phyloP scores from a whole-genome alignment of 2,329 filamentous ascomycete genomes.

The Beauveria caledonica region DNA sequence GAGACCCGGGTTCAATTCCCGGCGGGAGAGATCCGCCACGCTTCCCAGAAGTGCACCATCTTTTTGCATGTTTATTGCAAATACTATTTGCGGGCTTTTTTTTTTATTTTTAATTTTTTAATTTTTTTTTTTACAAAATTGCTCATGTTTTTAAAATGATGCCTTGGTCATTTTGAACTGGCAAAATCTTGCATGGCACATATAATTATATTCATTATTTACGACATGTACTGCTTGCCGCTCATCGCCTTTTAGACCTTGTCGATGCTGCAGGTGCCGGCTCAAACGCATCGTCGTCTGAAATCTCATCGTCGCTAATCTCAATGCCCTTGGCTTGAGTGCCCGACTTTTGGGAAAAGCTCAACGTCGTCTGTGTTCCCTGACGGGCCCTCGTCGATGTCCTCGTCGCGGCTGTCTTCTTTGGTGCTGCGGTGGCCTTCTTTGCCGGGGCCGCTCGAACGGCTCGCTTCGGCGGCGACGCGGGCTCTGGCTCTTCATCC shows the following conservation, averaged over 20 bases:
- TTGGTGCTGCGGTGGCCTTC: constrained; percentile 4
- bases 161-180: neutral
- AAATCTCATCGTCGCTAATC: constrained; percentile 59
- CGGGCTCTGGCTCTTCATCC: constrained; percentile 34
- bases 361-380: constrained; percentile 44
- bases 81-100: no score
- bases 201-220: neutral
- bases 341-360: constrained; percentile 37
- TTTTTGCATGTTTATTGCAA: neutral
- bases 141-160: no score
- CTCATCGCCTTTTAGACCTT: constrained; percentile 24
- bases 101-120: no score
- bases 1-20: constrained; percentile 18
- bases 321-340: constrained; percentile 43
- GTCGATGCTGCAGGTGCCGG: constrained; percentile 32
- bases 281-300: constrained; percentile 54
- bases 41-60: constrained; percentile 2
- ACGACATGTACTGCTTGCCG: neutral
- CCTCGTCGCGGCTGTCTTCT: constrained; percentile 17
- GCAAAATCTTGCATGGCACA: neutral
- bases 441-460: constrained; percentile 13
- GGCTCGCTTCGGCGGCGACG: constrained; percentile 19
- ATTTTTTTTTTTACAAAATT: no score
- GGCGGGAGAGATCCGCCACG: constrained; percentile 16
- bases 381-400: constrained; percentile 28